Evolutionary conservation across 139 green algal species (phyloP), one percentile per base, ranked within the genome.

Genomic region (Coelastrella sp.): DNA sequence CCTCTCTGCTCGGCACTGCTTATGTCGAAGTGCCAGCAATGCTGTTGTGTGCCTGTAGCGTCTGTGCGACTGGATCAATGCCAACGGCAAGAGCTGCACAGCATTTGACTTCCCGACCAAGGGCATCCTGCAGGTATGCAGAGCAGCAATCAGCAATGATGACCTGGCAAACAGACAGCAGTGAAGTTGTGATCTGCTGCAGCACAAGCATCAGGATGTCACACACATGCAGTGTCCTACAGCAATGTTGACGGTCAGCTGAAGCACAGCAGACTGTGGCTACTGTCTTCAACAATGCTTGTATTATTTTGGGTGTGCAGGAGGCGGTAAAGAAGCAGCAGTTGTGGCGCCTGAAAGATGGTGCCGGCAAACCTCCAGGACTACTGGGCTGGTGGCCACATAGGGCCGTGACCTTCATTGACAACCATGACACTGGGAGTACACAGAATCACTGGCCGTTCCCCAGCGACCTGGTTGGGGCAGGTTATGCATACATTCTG

Each of bases 21-120:
- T 17, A 37, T 48, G 30, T 43, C 23, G 3, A 35, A 30, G 5
- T 74, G 32, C 30, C 40, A 38, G 30, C 64, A 5, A 30, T 60
- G 43, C 71, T 79, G 11, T 9, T 50, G 66, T 75, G 19, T n/a
- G 9, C 68, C 13, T 79, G 71, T 43, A 80, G 72, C 45, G 37
- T 48, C 95, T 94, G 17, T 92, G 96, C 62, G 90, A 98, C 91
- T 98, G 96, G 96, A 93, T 92, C 57, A 89, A 98, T 74, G 74
- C 74, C 21, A 80, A 50, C 67, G 84, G 50, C 0, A 38, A 66
- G 27, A 83, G 13, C 53, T 95, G 93, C 5, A 88, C 90, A 17
- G 96, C 96, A 35, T 98, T 98, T 85, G 96, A 98, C 90, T 96
- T 98, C 90, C 96, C 96, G 50, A 96, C 92, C 62, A 98, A 98